phyloP scores from a whole-genome alignment of 345 rosid genomes.

The Turritis glabra region DNA sequence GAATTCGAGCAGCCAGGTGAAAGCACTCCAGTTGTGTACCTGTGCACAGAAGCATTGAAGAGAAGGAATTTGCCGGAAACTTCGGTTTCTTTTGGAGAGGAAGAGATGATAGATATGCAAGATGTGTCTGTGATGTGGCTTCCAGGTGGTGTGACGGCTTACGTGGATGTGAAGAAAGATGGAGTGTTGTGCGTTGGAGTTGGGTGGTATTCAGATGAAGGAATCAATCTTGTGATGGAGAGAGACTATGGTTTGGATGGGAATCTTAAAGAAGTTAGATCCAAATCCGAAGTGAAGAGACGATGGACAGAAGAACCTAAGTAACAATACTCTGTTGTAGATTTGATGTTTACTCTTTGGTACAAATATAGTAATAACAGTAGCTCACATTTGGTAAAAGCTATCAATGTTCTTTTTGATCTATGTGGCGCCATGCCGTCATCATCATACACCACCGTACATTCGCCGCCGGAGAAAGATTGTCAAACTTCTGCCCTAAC shows the following conservation, averaged over 20 bases:
- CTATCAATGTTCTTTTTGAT: not conserved
- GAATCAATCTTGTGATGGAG: conserved; percentile 89
- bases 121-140: conserved; percentile 80
- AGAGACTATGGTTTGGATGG: conserved; percentile 87
- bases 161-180: conserved; percentile 70
- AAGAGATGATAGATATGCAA: conserved; percentile 75
- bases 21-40: conserved; percentile 58
- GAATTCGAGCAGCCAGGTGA: conserved; percentile 35
- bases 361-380: conserved; percentile 16
- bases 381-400: conserved; percentile 9
- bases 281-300: conserved; percentile 81
- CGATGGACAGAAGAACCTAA: conserved; percentile 49
- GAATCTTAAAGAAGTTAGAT: conserved; percentile 74
- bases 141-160: conserved; percentile 78
- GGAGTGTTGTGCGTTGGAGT: conserved; percentile 79
- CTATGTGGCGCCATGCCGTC: not conserved
- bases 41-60: conserved; percentile 82
- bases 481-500: not conserved
- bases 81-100: conserved; percentile 65
- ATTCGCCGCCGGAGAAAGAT: not conserved
- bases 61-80: conserved; percentile 74
- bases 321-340: conserved; percentile 22
- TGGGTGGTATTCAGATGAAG: conserved; percentile 94
- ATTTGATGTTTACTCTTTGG: not conserved
- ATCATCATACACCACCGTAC: not conserved